Percentiles rank a stretch among this genome's conserved stretches.
These are phyloP conservation scores for Epithemia pelagica DNA, from an alignment of 108 stramenopile species.

Conservation along the genomic window DNA sequence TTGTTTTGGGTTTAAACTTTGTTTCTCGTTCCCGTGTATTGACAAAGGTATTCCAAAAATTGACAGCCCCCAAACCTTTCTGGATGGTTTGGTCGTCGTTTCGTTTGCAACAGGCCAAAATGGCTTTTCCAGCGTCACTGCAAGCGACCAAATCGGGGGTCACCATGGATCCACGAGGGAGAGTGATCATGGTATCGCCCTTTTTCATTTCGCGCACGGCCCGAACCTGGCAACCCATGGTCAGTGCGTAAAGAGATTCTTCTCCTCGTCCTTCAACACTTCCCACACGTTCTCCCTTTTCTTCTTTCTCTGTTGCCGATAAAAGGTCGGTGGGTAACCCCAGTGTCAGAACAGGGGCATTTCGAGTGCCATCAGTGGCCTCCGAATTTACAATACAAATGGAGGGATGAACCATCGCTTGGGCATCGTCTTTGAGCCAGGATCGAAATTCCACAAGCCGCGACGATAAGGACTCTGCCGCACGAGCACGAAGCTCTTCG, in stretches of 20 bases:
- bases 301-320: conserved; percentile 11
- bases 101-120: conserved; percentile 59
- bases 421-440: conserved; percentile 64
- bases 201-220: conserved; percentile 67
- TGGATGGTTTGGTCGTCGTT: not conserved
- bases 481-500: conserved; percentile 8
- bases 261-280: conserved; percentile 58
- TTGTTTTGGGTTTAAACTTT: conserved; percentile 38
- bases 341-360: conserved; percentile 70
- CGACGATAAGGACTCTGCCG: conserved; percentile 45
- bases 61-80: not conserved
- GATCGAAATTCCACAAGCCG: conserved; percentile 66
- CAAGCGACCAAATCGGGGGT: conserved; percentile 76
- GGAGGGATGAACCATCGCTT: conserved; percentile 53
- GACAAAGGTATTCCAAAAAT: conserved; percentile 77
- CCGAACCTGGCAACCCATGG: conserved; percentile 81
- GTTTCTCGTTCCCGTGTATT: conserved; percentile 44
- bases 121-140: conserved; percentile 79
- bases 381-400: conserved; percentile 82
- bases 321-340: conserved; percentile 30
- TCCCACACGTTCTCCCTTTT: conserved; percentile 50
- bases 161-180: conserved; percentile 67
- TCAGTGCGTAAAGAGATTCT: conserved; percentile 71
- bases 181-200: conserved; percentile 64
- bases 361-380: conserved; percentile 83